phyloP scores from a whole-genome alignment of 768 basidiomycete species.

The Tremella fuciformis region DNA sequence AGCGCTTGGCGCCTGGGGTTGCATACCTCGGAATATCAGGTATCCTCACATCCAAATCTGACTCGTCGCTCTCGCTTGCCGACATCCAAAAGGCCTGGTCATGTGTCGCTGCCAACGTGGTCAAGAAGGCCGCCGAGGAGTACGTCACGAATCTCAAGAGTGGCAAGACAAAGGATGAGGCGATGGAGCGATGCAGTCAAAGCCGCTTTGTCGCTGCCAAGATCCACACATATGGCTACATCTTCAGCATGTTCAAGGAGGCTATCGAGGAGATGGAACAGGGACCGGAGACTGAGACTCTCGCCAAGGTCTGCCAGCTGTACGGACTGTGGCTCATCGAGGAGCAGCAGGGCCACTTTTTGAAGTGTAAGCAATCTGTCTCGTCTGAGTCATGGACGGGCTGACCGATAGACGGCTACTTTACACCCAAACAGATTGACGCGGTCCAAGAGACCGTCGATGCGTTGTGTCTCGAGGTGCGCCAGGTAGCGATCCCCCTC shows the following conservation, averaged over 20 bases:
- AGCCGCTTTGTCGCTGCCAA: conserved; percentile 55
- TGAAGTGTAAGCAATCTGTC: conserved; percentile 50
- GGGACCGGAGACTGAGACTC: conserved; percentile 45
- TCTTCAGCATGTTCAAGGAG: conserved; percentile 52
- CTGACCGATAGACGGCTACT: conserved; percentile 48
- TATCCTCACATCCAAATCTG: conserved; percentile 45
- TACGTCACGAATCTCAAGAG: conserved; percentile 48
- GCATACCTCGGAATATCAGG: conserved; percentile 52
- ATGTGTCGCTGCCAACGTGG: conserved; percentile 53
- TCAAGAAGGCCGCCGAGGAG: conserved; percentile 53
- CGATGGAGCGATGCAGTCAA: conserved; percentile 55
- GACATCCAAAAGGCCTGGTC: conserved; percentile 53
- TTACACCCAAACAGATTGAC: conserved; percentile 46
- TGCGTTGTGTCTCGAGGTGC: conserved; percentile 42
- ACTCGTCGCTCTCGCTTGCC: conserved; percentile 45
- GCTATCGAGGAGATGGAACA: conserved; percentile 50
- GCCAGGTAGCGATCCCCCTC: conserved; percentile 47
- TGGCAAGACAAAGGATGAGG: conserved; percentile 52
- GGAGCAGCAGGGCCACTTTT: conserved; percentile 54
- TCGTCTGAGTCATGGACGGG: not conserved
- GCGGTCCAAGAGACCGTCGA: conserved; percentile 45
- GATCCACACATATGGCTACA: conserved; percentile 52
- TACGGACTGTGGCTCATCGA: conserved; percentile 55
- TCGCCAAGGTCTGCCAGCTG: conserved; percentile 51
- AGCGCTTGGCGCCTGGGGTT: conserved; percentile 52